These are phyloP conservation scores for Microdochium bolleyi DNA, from an alignment of 2,329 filamentous ascomycete species.

Conservation along the genomic window DNA sequence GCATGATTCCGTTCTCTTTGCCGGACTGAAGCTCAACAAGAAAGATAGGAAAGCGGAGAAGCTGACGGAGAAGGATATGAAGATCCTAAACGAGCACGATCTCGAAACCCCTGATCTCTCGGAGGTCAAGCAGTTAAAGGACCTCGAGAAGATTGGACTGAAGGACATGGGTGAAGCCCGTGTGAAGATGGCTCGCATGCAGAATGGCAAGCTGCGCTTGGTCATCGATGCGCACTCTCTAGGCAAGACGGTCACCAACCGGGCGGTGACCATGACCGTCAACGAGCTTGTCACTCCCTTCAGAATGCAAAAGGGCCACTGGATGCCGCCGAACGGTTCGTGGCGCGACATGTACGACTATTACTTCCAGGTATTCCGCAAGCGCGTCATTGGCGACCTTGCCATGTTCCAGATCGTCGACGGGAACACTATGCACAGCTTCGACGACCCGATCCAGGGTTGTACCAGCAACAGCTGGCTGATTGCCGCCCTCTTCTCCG, in stretches of 20 bases:
- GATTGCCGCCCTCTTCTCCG: too few relatives aligned
- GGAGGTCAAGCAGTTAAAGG: slow-evolving; percentile 22
- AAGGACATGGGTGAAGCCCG: slow-evolving; percentile 23
- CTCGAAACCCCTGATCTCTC: slow-evolving; percentile 34
- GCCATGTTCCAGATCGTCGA: slow-evolving; percentile 24
- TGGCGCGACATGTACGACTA: slow-evolving; percentile 32
- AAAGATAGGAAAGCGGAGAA: slow-evolving; percentile 26
- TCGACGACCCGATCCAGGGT: too few relatives aligned
- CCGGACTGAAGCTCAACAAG: slow-evolving; percentile 30
- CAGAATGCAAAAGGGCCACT: too few relatives aligned
- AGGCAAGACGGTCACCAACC: too few relatives aligned
- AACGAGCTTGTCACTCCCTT: too few relatives aligned
- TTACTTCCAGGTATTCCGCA: slow-evolving; percentile 22
- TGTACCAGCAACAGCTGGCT: too few relatives aligned
- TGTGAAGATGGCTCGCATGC: too few relatives aligned
- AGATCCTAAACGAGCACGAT: slow-evolving; percentile 31
- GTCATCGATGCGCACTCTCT: too few relatives aligned
- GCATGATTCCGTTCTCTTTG: slow-evolving; percentile 31
- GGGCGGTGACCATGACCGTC: too few relatives aligned
- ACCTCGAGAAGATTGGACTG: slow-evolving; percentile 31
- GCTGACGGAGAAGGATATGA: slow-evolving; percentile 28
- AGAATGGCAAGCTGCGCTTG: too few relatives aligned
- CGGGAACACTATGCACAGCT: slow-evolving; percentile 15
- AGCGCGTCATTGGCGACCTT: slow-evolving; percentile 21
- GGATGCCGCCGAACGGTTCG: too few relatives aligned